Base-by-base conservation (phyloP, 495 filamentous ascomycete genomes). In the Penicillium odoratum region DNA sequence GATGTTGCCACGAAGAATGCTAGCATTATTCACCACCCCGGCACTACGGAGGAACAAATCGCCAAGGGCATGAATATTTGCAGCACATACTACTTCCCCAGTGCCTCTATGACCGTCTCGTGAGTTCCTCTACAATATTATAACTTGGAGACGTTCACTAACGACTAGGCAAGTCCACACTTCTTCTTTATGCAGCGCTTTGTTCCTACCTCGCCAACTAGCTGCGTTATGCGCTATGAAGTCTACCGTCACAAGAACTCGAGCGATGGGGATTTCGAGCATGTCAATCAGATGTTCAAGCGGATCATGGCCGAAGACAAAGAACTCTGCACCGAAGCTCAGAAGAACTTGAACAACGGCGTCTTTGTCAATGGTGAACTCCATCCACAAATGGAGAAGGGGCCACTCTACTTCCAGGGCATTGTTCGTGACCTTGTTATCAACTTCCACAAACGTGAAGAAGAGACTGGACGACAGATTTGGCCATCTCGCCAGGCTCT, bases 101-200 rank as follows among this genome's bases (percentile, higher is more conserved):
- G 75, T 47, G 71, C 71, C 16, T 75, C 72, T 0, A 73, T 78
- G 67, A 79, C 68, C 30, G 69, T 76, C 53, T 72, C 74, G 74
- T 78, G 70, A 75, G 53, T 44, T 9, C 26, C 42, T 6, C 9
- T 69, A 67, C 47, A 30, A 44, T 11, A 29, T 33, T 25, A 29
- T 36, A 13, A 34, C 15, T 49, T 0, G 4, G 26, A 4, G 5
- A 21, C n/a, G 8, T 26, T 36, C 15, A n/a, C 31, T 36, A 31
- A 30, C 8, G n/a, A 30, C 5, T 15, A 5, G 2, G 29, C 38
- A 8, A 48, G 74, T 2, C 69, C 72, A 6, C 64, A 79, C 55
- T 78, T 77, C 67, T 78, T 80, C 64, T 78, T 73, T 59, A 75
- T 78, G 48, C 74, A 77, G 60, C 63, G 75, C 4, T 71, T 78